These are phyloP conservation scores for Naganishia cerealis DNA, from an alignment of 1,284 basidiomycete genomes.

Conservation along the genomic window DNA sequence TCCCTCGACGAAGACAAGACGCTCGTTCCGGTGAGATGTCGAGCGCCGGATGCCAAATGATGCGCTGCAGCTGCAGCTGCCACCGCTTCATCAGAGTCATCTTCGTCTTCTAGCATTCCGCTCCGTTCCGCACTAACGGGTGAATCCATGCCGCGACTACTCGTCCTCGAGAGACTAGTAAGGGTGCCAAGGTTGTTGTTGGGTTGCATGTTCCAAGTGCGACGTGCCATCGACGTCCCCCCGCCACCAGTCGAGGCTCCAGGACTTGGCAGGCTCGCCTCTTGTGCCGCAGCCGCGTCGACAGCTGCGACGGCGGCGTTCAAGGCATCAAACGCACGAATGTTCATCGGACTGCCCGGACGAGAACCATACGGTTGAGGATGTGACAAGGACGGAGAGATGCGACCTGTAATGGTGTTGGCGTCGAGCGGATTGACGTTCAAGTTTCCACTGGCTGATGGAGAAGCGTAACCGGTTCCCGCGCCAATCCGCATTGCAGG, in stretches of 20 bases:
- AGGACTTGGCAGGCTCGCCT: slow-evolving; percentile 21
- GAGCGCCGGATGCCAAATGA: background rate
- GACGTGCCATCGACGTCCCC: slow-evolving; percentile 6
- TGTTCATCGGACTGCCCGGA: slow-evolving; percentile 31
- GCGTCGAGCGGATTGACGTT: slow-evolving; percentile 22
- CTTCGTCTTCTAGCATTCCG: slow-evolving; percentile 28
- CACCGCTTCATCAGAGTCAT: slow-evolving; percentile 22
- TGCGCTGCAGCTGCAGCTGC: slow-evolving; percentile 4
- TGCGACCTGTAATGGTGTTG: background rate
- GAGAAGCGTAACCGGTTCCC: slow-evolving; percentile 10
- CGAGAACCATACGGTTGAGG: slow-evolving; percentile 28
- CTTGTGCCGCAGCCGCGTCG: slow-evolving; percentile 19
- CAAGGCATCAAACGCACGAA: slow-evolving; percentile 27
- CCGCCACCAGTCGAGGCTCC: background rate
- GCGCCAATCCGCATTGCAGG: slow-evolving; percentile 29
- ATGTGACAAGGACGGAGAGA: slow-evolving; percentile 18
- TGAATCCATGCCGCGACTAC: slow-evolving; percentile 33
- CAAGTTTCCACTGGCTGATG: slow-evolving; percentile 6
- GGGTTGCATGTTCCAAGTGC: slow-evolving; percentile 29
- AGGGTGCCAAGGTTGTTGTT: slow-evolving; percentile 20
- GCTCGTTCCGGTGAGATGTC: slow-evolving; percentile 2
- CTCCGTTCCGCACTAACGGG: slow-evolving; percentile 32
- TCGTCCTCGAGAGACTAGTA: slow-evolving; percentile 21
- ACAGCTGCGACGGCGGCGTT: slow-evolving; percentile 22
- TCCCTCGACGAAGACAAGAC: slow-evolving; percentile 16